Evolutionary conservation across 192 early-diverging fungal genomes (phyloP), one percentile per base, ranked within the genome.

Genomic region (Coemansia interrupta): DNA sequence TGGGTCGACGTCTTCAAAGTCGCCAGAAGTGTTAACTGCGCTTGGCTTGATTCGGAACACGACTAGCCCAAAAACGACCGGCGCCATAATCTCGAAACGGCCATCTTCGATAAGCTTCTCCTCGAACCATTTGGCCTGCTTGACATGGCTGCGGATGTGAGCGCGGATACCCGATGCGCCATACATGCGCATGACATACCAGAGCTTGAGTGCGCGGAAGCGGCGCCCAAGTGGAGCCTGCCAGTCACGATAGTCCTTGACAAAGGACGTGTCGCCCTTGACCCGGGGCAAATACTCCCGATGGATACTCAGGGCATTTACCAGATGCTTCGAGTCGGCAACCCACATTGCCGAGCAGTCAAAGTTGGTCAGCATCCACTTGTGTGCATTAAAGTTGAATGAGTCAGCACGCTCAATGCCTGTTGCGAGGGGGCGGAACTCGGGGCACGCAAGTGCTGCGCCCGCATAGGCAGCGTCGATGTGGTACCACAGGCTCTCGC

Each of bases 381-480:
- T 88, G 73, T 88, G 83, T 26, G 76, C 64, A 45, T 87, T 88
- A 49, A 86, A 72, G 50, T 66, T 73, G 56, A 85, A 85, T 18
- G 85, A 87, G 54, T 88, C 80, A 0, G 80, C 83, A 12, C 63
- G 54, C 26, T 84, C 80, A n/a, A 68, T 68, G 1, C 86, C 86
- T 2, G 20, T 51, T 0, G 74, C 63, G 6, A 78, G 68, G 1
- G 66, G 60, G 5, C 77, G 73, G 62, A 78, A 86, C 61, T 88
- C 86, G 23, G 80, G 81, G 54, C 85, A 86, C 4, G 66, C 55
- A 6, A 83, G 63, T 0, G 86, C 84, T 0, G 80, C 58, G 9
- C 86, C 86, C 1, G 85, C 86, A 43, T 83, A 84, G 3, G 86
- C 86, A 4, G 85, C 85, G 55, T 88, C 86, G n/a, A 88, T 58